Conservation (phyloP, 1,139 yeast genomes). For the Sugiyamaella castrensis region DNA sequence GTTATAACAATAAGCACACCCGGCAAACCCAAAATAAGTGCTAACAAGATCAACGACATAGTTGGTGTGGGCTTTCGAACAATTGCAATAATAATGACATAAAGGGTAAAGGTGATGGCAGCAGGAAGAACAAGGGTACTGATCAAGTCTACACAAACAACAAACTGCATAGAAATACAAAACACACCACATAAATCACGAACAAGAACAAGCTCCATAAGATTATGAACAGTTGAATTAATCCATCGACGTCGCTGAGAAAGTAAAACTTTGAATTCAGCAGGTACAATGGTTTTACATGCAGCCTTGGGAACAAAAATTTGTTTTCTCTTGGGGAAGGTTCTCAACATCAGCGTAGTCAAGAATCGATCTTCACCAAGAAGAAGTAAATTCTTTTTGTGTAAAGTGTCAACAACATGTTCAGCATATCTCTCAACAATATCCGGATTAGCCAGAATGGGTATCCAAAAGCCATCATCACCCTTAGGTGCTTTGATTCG, state of each 20-base stretch:
- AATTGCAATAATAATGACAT: conserved; percentile 74
- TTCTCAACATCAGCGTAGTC: conserved; percentile 82
- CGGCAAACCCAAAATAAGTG: conserved; percentile 83
- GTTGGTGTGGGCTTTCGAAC: conserved; percentile 80
- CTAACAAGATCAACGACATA: conserved; percentile 75
- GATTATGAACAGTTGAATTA: conserved; percentile 92
- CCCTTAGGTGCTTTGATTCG: conserved; percentile 94
- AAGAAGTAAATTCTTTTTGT: conserved; percentile 79
- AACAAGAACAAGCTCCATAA: conserved; percentile 85
- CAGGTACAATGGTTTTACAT: conserved; percentile 92
- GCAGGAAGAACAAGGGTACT: conserved; percentile 93
- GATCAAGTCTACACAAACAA: conserved; percentile 77
- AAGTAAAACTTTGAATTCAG: conserved; percentile 69
- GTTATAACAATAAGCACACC: conserved; percentile 86
- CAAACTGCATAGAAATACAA: conserved; percentile 96
- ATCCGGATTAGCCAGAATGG: conserved; percentile 92
- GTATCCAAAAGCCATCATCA: conserved; percentile 90
- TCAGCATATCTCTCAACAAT: conserved; percentile 94
- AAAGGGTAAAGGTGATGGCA: conserved; percentile 82
- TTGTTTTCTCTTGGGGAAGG: conserved; percentile 91
- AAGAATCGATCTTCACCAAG: conserved; percentile 93
- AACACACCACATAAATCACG: conserved; percentile 95
- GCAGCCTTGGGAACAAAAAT: conserved; percentile 94
- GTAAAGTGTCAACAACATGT: conserved; percentile 82
- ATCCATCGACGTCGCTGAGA: conserved; percentile 99